Base-by-base conservation (phyloP, 2,329 filamentous ascomycete genomes). In the Chaetomiaceae sp. region DNA sequence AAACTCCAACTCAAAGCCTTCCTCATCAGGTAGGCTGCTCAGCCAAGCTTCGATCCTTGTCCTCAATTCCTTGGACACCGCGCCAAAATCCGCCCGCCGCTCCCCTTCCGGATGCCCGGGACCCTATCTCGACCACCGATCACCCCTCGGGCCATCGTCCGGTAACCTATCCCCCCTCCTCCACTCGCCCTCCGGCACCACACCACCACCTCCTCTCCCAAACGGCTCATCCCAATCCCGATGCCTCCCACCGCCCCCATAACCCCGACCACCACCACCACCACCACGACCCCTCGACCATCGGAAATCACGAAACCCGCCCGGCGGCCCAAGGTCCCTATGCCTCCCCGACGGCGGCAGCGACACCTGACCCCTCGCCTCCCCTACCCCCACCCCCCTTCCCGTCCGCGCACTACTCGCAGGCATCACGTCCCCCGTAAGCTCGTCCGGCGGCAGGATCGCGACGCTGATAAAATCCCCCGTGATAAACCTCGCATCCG, bases 381-480 rank as follows among this genome's bases (percentile, higher is more conserved):
- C 70, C 5, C 69, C 69, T 0, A 65, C 61, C 1, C 69, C 71
- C n/a, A 63, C 61, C 1, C 69, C 72, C n/a, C 75, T 70, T 1
- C 73, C 72, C 47, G 71, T 69, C 31, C 73, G 70, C 25, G 77
- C 75, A 20, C 73, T 73, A 12, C 78, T 75, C n/a, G 79, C 74
- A 9, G 87, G 82, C 39, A 85, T 84, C 36, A 95, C 84, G 29
- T 81, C 81, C 0, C 91, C 91, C 66, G 64, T 65, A 9, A 92
- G 87, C 29, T 81, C 74, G 23, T 88, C 72, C 1, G 89, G 89
- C 38, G 89, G 85, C 52, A 92, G 75, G 55, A 96, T 84, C 5
- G 89, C 88, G 67, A 89, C 92, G 54, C 87, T 86, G 37, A 97
- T 78, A 66, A 88, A 95, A 69, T 97, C 92, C 0, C 92, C 92